These are phyloP conservation scores for Trichaptum fuscoviolaceum DNA, from an alignment of 768 basidiomycete species.

Conservation along the genomic window DNA sequence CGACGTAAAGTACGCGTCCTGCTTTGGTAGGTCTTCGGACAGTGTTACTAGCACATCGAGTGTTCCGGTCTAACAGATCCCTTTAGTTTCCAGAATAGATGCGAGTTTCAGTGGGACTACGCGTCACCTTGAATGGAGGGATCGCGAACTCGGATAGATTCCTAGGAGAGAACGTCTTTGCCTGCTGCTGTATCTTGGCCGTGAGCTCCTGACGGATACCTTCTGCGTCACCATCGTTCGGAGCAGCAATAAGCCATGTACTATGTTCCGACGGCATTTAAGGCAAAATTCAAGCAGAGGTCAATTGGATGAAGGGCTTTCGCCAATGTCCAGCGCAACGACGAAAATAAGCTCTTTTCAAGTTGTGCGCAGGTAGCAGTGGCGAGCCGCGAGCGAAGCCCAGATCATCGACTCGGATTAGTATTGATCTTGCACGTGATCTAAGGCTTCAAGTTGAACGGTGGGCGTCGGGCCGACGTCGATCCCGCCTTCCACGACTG, in stretches of 20 bases:
- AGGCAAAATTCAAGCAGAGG: neutral
- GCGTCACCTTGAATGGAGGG: conserved; percentile 83
- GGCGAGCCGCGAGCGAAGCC: conserved; percentile 17
- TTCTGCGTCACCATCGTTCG: conserved; percentile 81
- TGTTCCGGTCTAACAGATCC: conserved; percentile 71
- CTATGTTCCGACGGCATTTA: conserved; percentile 93
- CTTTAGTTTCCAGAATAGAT: neutral
- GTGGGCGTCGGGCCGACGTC: conserved; percentile 20
- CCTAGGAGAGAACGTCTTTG: conserved; percentile 41
- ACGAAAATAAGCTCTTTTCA: neutral
- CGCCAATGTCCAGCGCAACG: neutral
- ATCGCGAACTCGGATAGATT: conserved; percentile 64
- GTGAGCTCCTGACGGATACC: conserved; percentile 61
- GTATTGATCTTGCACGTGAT: neutral
- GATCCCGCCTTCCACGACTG: conserved; percentile 12
- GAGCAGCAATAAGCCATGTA: conserved; percentile 88
- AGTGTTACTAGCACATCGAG: conserved; percentile 83
- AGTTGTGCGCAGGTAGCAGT: conserved; percentile 32
- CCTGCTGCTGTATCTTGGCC: conserved; percentile 55
- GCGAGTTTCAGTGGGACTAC: neutral
- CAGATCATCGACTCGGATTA: neutral
- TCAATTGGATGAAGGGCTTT: neutral
- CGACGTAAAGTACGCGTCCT: conserved; percentile 80
- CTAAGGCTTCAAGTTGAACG: neutral
- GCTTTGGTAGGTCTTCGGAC: conserved; percentile 91